Evolutionary conservation across 495 filamentous ascomycete genomes (phyloP).

Genomic region (Xylaria cubensis): DNA sequence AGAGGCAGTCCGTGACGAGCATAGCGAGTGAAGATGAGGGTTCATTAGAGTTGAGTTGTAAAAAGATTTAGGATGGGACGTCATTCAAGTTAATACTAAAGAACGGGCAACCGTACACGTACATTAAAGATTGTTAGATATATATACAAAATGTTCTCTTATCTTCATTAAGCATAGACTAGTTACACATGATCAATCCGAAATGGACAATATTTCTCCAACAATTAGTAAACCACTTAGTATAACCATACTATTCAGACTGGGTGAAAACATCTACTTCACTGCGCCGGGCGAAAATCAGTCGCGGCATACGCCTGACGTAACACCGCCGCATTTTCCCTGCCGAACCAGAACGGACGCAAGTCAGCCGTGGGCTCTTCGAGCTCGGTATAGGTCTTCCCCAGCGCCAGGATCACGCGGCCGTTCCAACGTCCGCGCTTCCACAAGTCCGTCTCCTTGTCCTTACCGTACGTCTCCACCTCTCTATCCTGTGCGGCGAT

Average conservation of each 20-base stretch:
- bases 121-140: background rate
- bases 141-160: too few relatives aligned
- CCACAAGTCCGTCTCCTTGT: conserved; percentile 8
- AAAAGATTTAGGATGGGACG: background rate
- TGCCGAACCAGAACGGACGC: conserved; percentile 36
- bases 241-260: background rate
- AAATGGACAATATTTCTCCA: background rate
- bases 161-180: background rate
- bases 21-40: background rate
- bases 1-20: background rate
- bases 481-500: conserved; percentile 31
- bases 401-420: conserved; percentile 40
- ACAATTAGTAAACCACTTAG: background rate
- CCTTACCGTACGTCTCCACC: conserved; percentile 36
- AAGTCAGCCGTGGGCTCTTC: conserved; percentile 39
- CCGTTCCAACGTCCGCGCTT: conserved; percentile 42
- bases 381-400: conserved; percentile 41
- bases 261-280: background rate
- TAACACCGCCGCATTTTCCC: conserved; percentile 30
- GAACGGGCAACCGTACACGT: conserved; percentile 4
- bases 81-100: background rate
- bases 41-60: background rate
- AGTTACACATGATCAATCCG: background rate
- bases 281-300: conserved; percentile 13
- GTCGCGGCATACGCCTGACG: conserved; percentile 32